Evolutionary conservation across 2,329 filamentous ascomycete genomes (phyloP), one percentile per base, ranked within the genome.

Genomic region (Pyrenophora graminea): DNA sequence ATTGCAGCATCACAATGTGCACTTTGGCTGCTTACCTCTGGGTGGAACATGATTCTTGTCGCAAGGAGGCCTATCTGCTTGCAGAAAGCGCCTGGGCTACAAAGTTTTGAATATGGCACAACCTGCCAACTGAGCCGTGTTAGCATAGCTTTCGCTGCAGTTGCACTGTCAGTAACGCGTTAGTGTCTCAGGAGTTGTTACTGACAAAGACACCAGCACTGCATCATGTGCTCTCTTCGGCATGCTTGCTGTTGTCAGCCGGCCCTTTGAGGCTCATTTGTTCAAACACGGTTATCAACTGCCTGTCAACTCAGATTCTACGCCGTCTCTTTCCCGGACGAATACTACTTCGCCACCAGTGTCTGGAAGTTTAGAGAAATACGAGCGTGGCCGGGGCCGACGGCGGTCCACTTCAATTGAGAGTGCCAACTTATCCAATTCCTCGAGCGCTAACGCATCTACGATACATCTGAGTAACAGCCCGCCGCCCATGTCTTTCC

Each of bases 21-120:
- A 12, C 50, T 74, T 6, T 76, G 73, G 73, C 51, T 75, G 13
- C 45, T 74, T 52, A 71, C 71, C 3, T 61, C 61, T 2, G 73
- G 73, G 6, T 75, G 73, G 73, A 70, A 74, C 54, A 64, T 75
- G 54, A 73, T 76, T 34, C 56, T 69, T 10, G 69, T 73, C 3
- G 70, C 71, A 12, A 61, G 73, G n/a, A 64, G 67, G 45, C 73
- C 72, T 6, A 30, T 64, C 5, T 75, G 73, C 45, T 48, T 70
- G 15, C 48, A 62, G 19, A 48, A 52, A 10, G 61, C 45, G n/a
- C 38, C 56, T 6, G 58, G 53, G 7, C 58, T 63, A 27, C 50
- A 61, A 37, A 49, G 53, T n/a, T 75, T 72, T 71, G 65, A 72
- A 39, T 56, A 55, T 21, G 72, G 72, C 4, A 47, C 55, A n/a